phyloP scores from a whole-genome alignment of 495 filamentous ascomycete genomes.

The Neurospora africana region DNA sequence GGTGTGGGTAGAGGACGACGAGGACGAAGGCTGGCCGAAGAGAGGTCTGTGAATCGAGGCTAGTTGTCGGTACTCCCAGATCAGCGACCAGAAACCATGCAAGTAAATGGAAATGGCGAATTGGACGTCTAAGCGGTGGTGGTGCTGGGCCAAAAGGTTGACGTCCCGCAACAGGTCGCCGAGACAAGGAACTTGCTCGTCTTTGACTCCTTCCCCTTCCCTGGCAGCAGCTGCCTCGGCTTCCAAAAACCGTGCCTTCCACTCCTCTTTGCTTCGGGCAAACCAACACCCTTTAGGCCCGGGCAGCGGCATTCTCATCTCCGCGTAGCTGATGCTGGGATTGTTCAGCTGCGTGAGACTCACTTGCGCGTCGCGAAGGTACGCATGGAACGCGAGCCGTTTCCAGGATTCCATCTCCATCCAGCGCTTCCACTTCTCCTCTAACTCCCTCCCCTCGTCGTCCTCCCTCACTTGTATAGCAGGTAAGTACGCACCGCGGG shows the following conservation, averaged over 20 bases:
- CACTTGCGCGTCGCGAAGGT: slow-evolving; percentile 47
- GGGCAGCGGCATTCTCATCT: slow-evolving; percentile 50
- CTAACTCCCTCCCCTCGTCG: slow-evolving; percentile 37
- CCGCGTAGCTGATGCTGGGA: slow-evolving; percentile 52
- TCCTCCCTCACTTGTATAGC: neutral
- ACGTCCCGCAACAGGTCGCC: slow-evolving; percentile 44
- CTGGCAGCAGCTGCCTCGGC: slow-evolving; percentile 2
- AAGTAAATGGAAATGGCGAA: slow-evolving; percentile 42
- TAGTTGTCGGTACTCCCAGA: slow-evolving; percentile 51
- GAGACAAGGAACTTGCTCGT: slow-evolving; percentile 34
- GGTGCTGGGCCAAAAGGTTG: slow-evolving; percentile 28
- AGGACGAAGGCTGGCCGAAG: neutral
- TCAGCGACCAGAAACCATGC: slow-evolving; percentile 46
- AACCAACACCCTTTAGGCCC: slow-evolving; percentile 44
- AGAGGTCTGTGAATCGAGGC: slow-evolving; percentile 30
- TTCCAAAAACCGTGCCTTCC: slow-evolving; percentile 42
- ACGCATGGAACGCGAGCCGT: slow-evolving; percentile 46
- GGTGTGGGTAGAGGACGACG: neutral
- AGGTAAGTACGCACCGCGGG: neutral
- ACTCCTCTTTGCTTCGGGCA: slow-evolving; percentile 42
- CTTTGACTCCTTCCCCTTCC: slow-evolving; percentile 4
- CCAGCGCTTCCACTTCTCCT: slow-evolving; percentile 51
- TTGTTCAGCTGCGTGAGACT: slow-evolving; percentile 47
- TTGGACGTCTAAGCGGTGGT: slow-evolving; percentile 38
- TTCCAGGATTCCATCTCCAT: slow-evolving; percentile 46